Evolutionary conservation across 768 basidiomycete species (phyloP).

Genomic region (Tulasnella sp.): DNA sequence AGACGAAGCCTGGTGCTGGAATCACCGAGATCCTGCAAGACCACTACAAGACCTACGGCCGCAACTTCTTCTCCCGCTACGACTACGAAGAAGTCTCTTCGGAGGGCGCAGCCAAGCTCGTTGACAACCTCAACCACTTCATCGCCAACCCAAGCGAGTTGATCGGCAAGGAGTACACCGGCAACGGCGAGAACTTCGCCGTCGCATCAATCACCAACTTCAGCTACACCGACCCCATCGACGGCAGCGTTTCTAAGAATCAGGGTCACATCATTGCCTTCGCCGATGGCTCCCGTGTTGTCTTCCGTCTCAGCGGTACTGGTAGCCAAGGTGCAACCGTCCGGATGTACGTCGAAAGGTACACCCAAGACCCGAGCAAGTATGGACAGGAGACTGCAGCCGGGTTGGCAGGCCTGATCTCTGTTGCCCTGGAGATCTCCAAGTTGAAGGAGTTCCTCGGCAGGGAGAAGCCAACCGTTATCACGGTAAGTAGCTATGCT

Average conservation of each 20-base stretch:
- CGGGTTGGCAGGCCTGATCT: constrained; percentile 91
- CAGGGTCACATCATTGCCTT: constrained; percentile 95
- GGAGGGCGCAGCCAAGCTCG: constrained; percentile 81
- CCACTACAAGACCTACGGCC: constrained; percentile 90
- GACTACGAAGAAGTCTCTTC: constrained; percentile 98
- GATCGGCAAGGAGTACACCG: constrained; percentile 63
- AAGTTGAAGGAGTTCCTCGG: constrained; percentile 82
- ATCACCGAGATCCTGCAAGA: constrained; percentile 87
- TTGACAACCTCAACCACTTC: constrained; percentile 74
- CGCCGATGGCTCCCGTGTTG: constrained; percentile 85
- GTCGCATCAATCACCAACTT: constrained; percentile 80
- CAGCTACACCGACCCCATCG: constrained; percentile 98
- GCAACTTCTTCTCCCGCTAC: constrained; percentile 96
- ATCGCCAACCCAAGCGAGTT: constrained; percentile 57
- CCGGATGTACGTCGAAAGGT: constrained; percentile 92
- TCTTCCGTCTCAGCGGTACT: constrained; percentile 94
- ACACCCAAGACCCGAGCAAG: constrained; percentile 53
- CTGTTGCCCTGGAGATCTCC: constrained; percentile 83
- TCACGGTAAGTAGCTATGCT: constrained; percentile 48
- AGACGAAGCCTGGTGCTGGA: constrained; percentile 71
- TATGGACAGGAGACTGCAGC: constrained; percentile 60
- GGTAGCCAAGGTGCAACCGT: constrained; percentile 96
- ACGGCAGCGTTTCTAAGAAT: constrained; percentile 85
- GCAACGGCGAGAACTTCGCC: constrained; percentile 66
- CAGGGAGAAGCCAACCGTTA: constrained; percentile 90